Evolutionary conservation across 2,329 filamentous ascomycete species (phyloP).

Genomic region (Cladosporium cucumerinum): DNA sequence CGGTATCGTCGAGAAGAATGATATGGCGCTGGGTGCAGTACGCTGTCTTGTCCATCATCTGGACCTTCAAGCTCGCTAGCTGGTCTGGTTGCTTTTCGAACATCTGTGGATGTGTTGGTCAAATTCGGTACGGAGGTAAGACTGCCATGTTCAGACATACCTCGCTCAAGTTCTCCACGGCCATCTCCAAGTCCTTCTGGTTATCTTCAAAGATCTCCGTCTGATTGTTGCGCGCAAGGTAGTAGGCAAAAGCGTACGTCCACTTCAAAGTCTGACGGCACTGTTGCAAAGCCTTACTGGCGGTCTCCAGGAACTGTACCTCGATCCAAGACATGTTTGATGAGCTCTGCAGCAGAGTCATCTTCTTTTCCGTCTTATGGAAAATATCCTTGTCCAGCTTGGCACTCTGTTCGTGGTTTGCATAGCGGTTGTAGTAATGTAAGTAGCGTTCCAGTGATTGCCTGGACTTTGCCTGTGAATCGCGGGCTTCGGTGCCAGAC

Average conservation of each 20-base stretch:
- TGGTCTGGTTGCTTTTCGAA: slow-evolving; percentile 96
- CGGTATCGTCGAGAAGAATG: slow-evolving; percentile 87
- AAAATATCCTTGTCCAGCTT: slow-evolving; percentile 96
- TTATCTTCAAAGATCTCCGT: slow-evolving; percentile 99
- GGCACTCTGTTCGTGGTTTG: slow-evolving; percentile 97
- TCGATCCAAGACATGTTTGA: slow-evolving; percentile 99
- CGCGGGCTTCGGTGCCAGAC: slow-evolving; percentile 83
- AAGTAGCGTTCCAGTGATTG: slow-evolving; percentile 93
- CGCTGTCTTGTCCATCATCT: slow-evolving; percentile 97
- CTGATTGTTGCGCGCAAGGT: slow-evolving; percentile 90
- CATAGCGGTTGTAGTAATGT: slow-evolving; percentile 98
- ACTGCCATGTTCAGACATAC: no score
- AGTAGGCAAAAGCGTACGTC: slow-evolving; percentile 99
- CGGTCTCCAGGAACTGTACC: slow-evolving; percentile 92
- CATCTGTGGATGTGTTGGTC: slow-evolving; percentile 53
- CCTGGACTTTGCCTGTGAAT: slow-evolving; percentile 86
- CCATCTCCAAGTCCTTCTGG: slow-evolving; percentile 96
- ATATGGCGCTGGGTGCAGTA: slow-evolving; percentile 93
- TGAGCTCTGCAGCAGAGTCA: slow-evolving; percentile 89
- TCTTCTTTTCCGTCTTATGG: slow-evolving; percentile 96
- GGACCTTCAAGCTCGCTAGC: slow-evolving; percentile 81
- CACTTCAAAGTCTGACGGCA: slow-evolving; percentile 99
- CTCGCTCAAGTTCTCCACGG: slow-evolving; percentile 92
- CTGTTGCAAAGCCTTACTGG: slow-evolving; percentile 88
- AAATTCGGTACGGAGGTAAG: no score